phyloP scores from a whole-genome alignment of 2,329 filamentous ascomycete species.

The Curvularia lunata region DNA sequence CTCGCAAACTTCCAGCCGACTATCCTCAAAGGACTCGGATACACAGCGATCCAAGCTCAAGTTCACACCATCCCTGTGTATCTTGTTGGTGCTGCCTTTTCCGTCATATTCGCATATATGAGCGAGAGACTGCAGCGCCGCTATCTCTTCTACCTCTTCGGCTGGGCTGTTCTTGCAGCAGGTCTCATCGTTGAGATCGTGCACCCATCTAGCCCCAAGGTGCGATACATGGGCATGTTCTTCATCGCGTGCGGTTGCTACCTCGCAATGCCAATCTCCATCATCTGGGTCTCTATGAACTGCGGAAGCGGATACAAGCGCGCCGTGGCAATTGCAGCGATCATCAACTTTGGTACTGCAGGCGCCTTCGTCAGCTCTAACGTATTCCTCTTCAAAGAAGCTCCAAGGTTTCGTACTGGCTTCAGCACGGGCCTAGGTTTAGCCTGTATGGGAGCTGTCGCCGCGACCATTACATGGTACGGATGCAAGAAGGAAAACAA shows the following conservation, averaged over 20 bases:
- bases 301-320: constrained; percentile 39
- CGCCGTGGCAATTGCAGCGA: constrained; percentile 26
- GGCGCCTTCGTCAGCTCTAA: constrained; percentile 62
- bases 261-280: constrained; percentile 61
- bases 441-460: constrained; percentile 45
- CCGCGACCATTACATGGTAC: constrained; percentile 43
- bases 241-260: constrained; percentile 62
- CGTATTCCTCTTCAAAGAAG: constrained; percentile 37
- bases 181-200: constrained; percentile 60
- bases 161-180: constrained; percentile 50
- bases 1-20: constrained; percentile 45
- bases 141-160: constrained; percentile 41
- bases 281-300: constrained; percentile 65
- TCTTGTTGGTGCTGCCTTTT: constrained; percentile 38
- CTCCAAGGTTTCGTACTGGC: constrained; percentile 34
- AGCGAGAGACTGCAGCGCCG: constrained; percentile 36
- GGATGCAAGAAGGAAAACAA: constrained; percentile 60
- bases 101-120: constrained; percentile 38
- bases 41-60: constrained; percentile 43
- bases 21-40: constrained; percentile 46
- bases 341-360: constrained; percentile 56
- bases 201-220: constrained; percentile 47
- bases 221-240: constrained; percentile 61
- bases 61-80: constrained; percentile 48
- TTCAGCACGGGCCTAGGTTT: constrained; percentile 41